Conservation (phyloP, 352 stramenopile species). For the Phytophthora cactorum region DNA sequence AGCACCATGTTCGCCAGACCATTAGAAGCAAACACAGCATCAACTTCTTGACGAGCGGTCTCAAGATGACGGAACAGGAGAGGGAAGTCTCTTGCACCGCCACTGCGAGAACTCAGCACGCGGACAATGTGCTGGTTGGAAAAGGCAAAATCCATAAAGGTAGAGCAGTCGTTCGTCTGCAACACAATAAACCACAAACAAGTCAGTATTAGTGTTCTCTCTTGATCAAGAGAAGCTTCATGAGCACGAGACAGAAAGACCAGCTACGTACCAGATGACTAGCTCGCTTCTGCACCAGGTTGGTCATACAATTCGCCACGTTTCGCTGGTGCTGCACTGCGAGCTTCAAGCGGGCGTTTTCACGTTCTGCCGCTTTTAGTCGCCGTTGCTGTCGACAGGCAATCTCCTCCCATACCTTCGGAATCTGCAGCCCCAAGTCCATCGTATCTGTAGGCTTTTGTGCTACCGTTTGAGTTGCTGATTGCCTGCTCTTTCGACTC, state of each 20-base stretch:
- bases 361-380: conserved; percentile 40
- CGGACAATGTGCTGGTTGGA: conserved; percentile 26
- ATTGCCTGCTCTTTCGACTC: conserved; percentile 25
- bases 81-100: conserved; percentile 34
- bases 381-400: conserved; percentile 40
- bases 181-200: conserved; percentile 11
- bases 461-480: not conserved
- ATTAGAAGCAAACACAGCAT: conserved; percentile 41
- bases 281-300: conserved; percentile 32
- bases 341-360: conserved; percentile 51
- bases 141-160: conserved; percentile 30
- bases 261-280: conserved; percentile 25
- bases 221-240: too few relatives aligned
- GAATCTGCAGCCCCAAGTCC: conserved; percentile 17
- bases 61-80: conserved; percentile 41
- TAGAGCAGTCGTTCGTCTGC: conserved; percentile 33
- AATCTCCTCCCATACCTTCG: conserved; percentile 41
- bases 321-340: conserved; percentile 45
- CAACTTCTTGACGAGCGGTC: conserved; percentile 33
- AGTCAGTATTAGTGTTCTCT: conserved; percentile 1
- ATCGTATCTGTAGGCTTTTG: conserved; percentile 8
- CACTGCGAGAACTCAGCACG: conserved; percentile 23
- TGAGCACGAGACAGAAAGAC: not conserved
- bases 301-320: conserved; percentile 28
- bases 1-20: conserved; percentile 41